Evolutionary conservation across 139 green algal genomes (phyloP).

Genomic region (Coelastrella sp.): DNA sequence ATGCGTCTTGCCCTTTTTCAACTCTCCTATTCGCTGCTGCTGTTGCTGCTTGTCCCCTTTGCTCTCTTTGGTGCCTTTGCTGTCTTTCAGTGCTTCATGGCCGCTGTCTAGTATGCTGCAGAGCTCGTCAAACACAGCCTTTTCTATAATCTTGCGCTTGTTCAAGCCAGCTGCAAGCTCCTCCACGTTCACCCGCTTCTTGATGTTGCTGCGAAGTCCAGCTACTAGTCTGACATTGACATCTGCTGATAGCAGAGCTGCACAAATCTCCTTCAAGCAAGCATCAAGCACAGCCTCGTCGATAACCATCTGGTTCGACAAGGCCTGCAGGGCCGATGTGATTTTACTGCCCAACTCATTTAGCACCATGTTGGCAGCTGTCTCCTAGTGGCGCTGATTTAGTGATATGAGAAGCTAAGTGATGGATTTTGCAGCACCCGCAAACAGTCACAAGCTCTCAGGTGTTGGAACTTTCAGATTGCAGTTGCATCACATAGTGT

Average conservation of each 20-base stretch:
- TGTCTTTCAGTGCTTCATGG: constrained; percentile 66
- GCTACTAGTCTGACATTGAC: constrained; percentile 59
- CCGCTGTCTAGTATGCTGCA: constrained; percentile 85
- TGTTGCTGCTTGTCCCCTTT: constrained; percentile 33
- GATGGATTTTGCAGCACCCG: too few species aligned
- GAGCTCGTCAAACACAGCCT: constrained; percentile 95
- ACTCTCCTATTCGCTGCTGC: constrained; percentile 51
- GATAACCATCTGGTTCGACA: constrained; percentile 83
- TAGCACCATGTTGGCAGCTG: constrained; percentile 88
- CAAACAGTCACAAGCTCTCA: too few species aligned
- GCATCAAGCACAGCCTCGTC: constrained; percentile 94
- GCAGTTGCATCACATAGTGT: too few species aligned
- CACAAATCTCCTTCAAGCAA: constrained; percentile 96
- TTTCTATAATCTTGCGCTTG: constrained; percentile 94
- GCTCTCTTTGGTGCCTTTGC: constrained; percentile 53
- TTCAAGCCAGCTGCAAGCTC: constrained; percentile 92
- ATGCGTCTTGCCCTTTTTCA: constrained; percentile 91
- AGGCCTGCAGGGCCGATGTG: constrained; percentile 80
- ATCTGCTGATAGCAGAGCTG: constrained; percentile 81
- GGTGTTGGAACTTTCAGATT: too few species aligned
- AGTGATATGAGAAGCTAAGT: too few species aligned
- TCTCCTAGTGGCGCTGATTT: background rate
- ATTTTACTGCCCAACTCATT: constrained; percentile 91
- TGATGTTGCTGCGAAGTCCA: constrained; percentile 88
- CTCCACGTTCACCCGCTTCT: constrained; percentile 91